Evolutionary conservation across 1,284 basidiomycete species (phyloP).

Genomic region (Cutaneotrichosporon sp.): DNA sequence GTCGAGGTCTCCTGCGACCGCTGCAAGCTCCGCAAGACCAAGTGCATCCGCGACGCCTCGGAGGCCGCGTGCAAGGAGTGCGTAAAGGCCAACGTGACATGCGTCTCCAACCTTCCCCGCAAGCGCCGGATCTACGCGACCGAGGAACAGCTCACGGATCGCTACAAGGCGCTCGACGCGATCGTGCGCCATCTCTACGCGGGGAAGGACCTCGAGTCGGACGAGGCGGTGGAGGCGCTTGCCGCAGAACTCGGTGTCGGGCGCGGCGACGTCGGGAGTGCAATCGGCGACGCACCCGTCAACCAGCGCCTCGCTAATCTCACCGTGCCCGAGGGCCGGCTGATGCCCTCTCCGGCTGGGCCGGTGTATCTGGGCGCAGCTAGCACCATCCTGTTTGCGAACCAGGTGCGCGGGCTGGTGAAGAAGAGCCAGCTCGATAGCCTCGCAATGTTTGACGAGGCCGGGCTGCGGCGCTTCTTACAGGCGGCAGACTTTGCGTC

Average conservation of each 20-base stretch:
- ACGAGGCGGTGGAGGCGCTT: conserved; percentile 9
- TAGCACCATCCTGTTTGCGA: conserved; percentile 24
- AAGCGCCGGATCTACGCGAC: conserved; percentile 17
- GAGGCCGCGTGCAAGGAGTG: conserved; percentile 22
- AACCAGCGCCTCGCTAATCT: background rate
- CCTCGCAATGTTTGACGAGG: conserved; percentile 22
- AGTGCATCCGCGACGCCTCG: conserved; percentile 17
- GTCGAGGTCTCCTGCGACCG: conserved; percentile 22
- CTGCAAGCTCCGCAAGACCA: conserved; percentile 24
- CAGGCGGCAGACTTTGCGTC: conserved; percentile 24
- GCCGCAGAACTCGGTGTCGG: conserved; percentile 3
- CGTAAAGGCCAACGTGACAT: conserved; percentile 18
- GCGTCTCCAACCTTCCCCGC: conserved; percentile 21
- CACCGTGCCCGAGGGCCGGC: conserved; percentile 26
- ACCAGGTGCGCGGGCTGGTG: conserved; percentile 18
- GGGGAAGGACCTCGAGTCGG: conserved; percentile 17
- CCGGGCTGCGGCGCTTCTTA: conserved; percentile 20
- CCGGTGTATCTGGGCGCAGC: conserved; percentile 28
- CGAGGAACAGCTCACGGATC: conserved; percentile 8
- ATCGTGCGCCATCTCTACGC: conserved; percentile 24
- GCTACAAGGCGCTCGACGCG: conserved; percentile 18
- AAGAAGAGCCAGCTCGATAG: conserved; percentile 19
- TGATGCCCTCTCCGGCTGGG: conserved; percentile 26
- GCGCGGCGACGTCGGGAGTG: background rate
- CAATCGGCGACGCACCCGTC: background rate